phyloP scores from a whole-genome alignment of 169 alveolate genomes.

The Plasmodium blacklocki region DNA sequence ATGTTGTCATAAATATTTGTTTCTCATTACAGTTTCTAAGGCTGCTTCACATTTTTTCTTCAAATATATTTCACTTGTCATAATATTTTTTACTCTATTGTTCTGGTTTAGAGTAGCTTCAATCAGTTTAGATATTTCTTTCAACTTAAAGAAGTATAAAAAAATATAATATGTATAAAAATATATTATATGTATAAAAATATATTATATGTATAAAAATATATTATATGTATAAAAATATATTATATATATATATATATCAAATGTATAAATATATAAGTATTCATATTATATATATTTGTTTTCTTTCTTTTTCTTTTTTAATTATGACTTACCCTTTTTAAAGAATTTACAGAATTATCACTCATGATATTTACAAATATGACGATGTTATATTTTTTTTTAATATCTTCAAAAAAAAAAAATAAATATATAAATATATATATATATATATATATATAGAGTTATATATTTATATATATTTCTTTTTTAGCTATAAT shows the following conservation, averaged over 20 bases:
- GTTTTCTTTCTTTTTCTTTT: not conserved
- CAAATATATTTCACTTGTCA: slow-evolving; percentile 37
- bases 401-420: no score
- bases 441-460: no score
- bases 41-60: slow-evolving; percentile 68
- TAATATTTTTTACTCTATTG: slow-evolving; percentile 30
- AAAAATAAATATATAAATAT: no score
- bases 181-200: not conserved
- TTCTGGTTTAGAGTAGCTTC: slow-evolving; percentile 57
- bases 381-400: no score
- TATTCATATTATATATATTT: not conserved
- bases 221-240: not conserved
- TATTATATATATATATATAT: not conserved
- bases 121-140: slow-evolving; percentile 52
- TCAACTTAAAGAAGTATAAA: slow-evolving; percentile 5
- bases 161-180: not conserved
- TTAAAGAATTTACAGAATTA: slow-evolving; percentile 20
- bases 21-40: slow-evolving; percentile 30
- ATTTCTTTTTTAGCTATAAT: no score
- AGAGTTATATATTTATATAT: no score
- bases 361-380: slow-evolving; percentile 24
- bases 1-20: not conserved
- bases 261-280: not conserved
- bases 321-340: slow-evolving; percentile 32
- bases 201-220: not conserved